phyloP scores from a whole-genome alignment of 108 stramenopile genomes.

The Mediolabrus comicus region DNA sequence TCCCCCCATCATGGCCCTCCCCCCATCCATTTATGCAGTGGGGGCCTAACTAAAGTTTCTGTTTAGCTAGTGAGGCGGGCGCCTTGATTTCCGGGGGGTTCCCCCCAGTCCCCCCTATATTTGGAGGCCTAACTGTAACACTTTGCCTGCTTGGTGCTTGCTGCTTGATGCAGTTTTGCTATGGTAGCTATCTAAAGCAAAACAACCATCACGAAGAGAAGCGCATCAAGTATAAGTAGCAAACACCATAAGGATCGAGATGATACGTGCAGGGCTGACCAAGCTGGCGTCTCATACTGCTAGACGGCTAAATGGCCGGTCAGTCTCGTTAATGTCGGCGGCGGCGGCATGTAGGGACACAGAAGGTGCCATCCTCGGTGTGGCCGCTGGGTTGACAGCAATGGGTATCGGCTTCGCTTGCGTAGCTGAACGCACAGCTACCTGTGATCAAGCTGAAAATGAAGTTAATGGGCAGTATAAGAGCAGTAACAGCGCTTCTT shows the following conservation, averaged over 20 bases:
- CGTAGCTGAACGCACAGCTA: background rate
- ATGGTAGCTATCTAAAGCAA: too few species aligned
- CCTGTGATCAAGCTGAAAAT: background rate
- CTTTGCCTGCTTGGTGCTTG: too few species aligned
- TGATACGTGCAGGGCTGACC: background rate
- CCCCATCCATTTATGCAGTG: too few species aligned
- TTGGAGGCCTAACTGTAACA: too few species aligned
- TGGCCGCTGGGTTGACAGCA: background rate
- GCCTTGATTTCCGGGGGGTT: too few species aligned
- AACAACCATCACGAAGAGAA: too few species aligned
- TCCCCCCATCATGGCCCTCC: too few species aligned
- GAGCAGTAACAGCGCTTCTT: background rate
- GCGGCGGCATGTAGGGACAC: background rate
- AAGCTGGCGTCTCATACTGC: background rate
- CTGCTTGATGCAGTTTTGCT: too few species aligned
- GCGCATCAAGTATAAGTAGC: background rate
- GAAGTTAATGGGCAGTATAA: background rate
- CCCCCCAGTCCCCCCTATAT: too few species aligned
- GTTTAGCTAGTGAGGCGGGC: too few species aligned
- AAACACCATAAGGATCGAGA: background rate
- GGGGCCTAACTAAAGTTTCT: too few species aligned
- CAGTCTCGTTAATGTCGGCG: background rate
- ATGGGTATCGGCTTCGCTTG: background rate
- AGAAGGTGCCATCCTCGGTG: background rate
- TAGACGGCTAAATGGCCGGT: background rate